These are phyloP conservation scores for Penicillium silybi DNA, from an alignment of 495 filamentous ascomycete species.

Conservation along the genomic window DNA sequence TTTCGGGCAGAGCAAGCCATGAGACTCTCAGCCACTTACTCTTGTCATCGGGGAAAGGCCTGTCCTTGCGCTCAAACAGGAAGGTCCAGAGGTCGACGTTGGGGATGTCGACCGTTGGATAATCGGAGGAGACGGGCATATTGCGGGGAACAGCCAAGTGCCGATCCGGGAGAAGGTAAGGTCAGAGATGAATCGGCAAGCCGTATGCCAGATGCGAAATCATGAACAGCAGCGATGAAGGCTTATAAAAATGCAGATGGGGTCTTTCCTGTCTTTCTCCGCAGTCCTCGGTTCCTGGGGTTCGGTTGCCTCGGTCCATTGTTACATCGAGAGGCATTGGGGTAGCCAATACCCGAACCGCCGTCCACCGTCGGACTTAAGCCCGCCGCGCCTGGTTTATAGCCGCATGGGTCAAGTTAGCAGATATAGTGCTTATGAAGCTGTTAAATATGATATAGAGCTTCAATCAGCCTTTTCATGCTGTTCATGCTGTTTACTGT, in stretches of 20 bases:
- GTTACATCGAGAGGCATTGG: neutral
- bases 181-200: neutral
- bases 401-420: no score
- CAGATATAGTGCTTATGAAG: no score
- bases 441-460: neutral
- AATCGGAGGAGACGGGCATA: slow-evolving; percentile 43
- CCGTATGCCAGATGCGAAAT: neutral
- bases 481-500: neutral
- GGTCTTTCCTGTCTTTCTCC: slow-evolving; percentile 10
- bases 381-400: neutral
- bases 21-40: slow-evolving; percentile 21
- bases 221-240: neutral
- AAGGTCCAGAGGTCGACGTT: slow-evolving; percentile 67
- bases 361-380: neutral
- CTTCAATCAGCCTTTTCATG: neutral
- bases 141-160: slow-evolving; percentile 21
- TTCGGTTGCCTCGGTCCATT: slow-evolving; percentile 17
- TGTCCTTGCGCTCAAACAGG: slow-evolving; percentile 72
- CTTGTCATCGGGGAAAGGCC: slow-evolving; percentile 57
- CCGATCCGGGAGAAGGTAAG: slow-evolving; percentile 12
- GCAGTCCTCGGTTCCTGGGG: slow-evolving; percentile 11
- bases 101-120: slow-evolving; percentile 37
- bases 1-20: neutral
- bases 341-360: slow-evolving; percentile 5
- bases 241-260: slow-evolving; percentile 1